Evolutionary conservation across 2,329 filamentous ascomycete species (phyloP).

Genomic region (Trichoderma harzianum): DNA sequence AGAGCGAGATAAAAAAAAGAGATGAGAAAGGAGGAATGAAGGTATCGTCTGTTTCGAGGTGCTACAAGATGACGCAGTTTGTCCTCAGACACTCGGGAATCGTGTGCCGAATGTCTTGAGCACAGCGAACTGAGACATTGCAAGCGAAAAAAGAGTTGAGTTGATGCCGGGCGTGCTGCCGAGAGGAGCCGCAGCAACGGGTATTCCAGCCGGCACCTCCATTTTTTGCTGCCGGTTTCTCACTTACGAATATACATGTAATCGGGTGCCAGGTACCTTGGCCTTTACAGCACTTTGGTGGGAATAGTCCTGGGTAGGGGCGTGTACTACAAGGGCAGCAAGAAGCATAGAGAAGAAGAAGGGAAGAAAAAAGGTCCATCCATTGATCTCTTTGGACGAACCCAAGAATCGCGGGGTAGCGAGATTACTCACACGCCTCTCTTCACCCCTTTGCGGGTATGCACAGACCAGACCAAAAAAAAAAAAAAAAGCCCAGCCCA

Average conservation of each 20-base stretch:
- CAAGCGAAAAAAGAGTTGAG: background rate
- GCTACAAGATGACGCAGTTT: background rate
- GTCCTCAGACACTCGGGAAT: slow-evolving; percentile 5
- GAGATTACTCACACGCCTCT: slow-evolving; percentile 5
- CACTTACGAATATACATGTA: background rate
- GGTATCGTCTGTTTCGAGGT: background rate
- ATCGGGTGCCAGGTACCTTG: background rate
- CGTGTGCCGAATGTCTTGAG: slow-evolving; percentile 5
- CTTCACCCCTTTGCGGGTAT: background rate
- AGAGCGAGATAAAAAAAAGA: background rate
- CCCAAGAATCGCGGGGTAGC: slow-evolving; percentile 17
- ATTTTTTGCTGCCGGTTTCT: background rate
- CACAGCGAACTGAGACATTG: background rate
- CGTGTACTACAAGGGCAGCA: background rate
- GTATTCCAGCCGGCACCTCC: background rate
- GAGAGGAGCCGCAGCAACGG: slow-evolving; percentile 6
- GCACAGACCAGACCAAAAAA: background rate
- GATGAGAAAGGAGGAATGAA: background rate
- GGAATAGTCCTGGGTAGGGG: background rate
- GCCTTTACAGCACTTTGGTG: background rate
- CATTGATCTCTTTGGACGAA: background rate
- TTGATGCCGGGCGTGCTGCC: background rate
- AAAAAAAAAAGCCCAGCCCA: too few relatives aligned
- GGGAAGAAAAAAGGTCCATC: background rate
- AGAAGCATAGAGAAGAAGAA: background rate